Percentiles rank a stretch among this genome's conserved stretches.
Evolutionary conservation across 495 filamentous ascomycete genomes (phyloP).

Genomic region (Neurospora sp.): DNA sequence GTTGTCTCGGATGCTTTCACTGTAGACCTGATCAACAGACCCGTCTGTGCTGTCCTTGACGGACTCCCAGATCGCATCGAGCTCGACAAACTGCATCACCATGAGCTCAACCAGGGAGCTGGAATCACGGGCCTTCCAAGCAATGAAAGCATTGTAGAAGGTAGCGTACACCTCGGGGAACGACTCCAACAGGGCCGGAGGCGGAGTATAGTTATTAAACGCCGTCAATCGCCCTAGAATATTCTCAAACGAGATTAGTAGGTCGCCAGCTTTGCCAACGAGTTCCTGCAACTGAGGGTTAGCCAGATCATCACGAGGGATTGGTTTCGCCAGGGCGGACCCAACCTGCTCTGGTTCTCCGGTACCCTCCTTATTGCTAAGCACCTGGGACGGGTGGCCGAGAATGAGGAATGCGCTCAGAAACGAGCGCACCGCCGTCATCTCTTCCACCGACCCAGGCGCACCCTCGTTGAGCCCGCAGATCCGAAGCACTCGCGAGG

Average conservation of each 20-base stretch:
- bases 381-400: slow-evolving; percentile 81
- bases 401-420: slow-evolving; percentile 87
- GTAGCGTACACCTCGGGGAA: slow-evolving; percentile 64
- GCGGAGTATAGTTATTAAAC: slow-evolving; percentile 44
- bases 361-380: slow-evolving; percentile 72
- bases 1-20: slow-evolving; percentile 86
- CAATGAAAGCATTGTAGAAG: slow-evolving; percentile 85
- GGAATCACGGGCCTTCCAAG: slow-evolving; percentile 92
- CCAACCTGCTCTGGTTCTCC: slow-evolving; percentile 61
- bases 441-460: slow-evolving; percentile 57
- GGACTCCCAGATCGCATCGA: slow-evolving; percentile 93
- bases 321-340: slow-evolving; percentile 31
- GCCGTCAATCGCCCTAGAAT: slow-evolving; percentile 49
- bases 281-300: slow-evolving; percentile 62
- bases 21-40: slow-evolving; percentile 81
- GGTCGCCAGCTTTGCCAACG: slow-evolving; percentile 75
- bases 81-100: slow-evolving; percentile 88
- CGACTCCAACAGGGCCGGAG: slow-evolving; percentile 49
- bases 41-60: slow-evolving; percentile 84
- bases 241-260: slow-evolving; percentile 75
- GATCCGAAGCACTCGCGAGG: slow-evolving; percentile 62
- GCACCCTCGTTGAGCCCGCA: slow-evolving; percentile 67
- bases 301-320: slow-evolving; percentile 41
- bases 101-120: slow-evolving; percentile 85
- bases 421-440: slow-evolving; percentile 78